A percentile compares a stretch with the other conserved stretches of the same genome.
These are phyloP conservation scores for Agaricales sp. DNA, from an alignment of 1,284 basidiomycete species.

Conservation along the genomic window DNA sequence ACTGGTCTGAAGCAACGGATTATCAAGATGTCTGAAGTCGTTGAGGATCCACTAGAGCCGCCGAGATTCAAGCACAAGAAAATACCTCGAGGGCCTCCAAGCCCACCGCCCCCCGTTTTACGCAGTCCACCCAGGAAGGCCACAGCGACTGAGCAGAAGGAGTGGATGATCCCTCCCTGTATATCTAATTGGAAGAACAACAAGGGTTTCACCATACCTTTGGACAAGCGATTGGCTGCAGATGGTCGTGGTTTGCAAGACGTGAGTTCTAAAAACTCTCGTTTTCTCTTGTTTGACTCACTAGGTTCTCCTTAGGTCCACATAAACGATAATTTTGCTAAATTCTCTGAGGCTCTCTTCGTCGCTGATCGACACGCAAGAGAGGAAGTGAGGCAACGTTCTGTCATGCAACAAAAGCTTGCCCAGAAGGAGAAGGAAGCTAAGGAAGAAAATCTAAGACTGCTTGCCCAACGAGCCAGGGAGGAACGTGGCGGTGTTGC, in stretches of 20 bases:
- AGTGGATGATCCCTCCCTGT: slow-evolving; percentile 99
- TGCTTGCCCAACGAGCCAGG: slow-evolving; percentile 89
- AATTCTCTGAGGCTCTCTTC: slow-evolving; percentile 94
- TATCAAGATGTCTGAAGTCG: slow-evolving; percentile 97
- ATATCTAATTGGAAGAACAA: slow-evolving; percentile 99
- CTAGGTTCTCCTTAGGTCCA: slow-evolving; percentile 50
- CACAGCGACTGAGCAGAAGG: slow-evolving; percentile 95
- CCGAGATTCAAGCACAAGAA: slow-evolving; percentile 98
- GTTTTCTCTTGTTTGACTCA: slow-evolving; percentile 6
- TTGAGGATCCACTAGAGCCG: slow-evolving; percentile 96
- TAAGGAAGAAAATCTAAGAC: slow-evolving; percentile 93
- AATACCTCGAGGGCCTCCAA: slow-evolving; percentile 90
- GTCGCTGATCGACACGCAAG: slow-evolving; percentile 97
- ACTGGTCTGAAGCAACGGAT: slow-evolving; percentile 83
- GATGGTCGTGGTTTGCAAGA: slow-evolving; percentile 97
- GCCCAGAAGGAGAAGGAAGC: slow-evolving; percentile 96
- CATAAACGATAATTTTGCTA: slow-evolving; percentile 99
- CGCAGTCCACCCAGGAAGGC: slow-evolving; percentile 94
- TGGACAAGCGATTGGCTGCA: slow-evolving; percentile 96
- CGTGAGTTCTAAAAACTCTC: slow-evolving; percentile 39
- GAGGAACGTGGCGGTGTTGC: slow-evolving; percentile 85
- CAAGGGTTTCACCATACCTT: slow-evolving; percentile 98
- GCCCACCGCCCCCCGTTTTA: slow-evolving; percentile 94
- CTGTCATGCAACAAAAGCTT: slow-evolving; percentile 96
- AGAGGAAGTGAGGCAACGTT: slow-evolving; percentile 93